A percentile compares a stretch with the other conserved stretches of the same genome.
These are phyloP conservation scores for Phytophthora idaei DNA, from an alignment of 352 stramenopile genomes.

Conservation along the genomic window DNA sequence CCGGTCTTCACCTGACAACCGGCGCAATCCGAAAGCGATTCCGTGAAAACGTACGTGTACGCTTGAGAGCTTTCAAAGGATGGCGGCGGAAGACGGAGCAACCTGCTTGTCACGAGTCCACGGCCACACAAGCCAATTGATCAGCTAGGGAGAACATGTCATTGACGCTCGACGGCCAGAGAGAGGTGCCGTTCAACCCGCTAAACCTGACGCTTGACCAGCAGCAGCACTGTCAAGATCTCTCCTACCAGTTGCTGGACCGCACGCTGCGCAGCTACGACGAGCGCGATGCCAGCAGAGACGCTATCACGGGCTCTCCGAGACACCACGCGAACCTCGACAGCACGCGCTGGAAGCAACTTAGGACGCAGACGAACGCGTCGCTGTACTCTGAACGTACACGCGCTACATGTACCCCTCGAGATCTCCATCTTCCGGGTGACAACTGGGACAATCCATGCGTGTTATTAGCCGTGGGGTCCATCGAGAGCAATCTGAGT, in stretches of 20 bases:
- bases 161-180: neutral
- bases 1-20: neutral
- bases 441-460: slow-evolving; percentile 35
- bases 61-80: neutral
- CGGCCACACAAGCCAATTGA: neutral
- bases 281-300: slow-evolving; percentile 25
- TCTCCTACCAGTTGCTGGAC: slow-evolving; percentile 39
- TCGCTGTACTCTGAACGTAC: slow-evolving; percentile 41
- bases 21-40: neutral
- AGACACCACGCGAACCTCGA: slow-evolving; percentile 33
- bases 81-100: neutral
- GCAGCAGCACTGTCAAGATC: slow-evolving; percentile 38
- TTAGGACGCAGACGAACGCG: slow-evolving; percentile 35
- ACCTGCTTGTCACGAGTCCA: neutral
- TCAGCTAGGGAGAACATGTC: no score
- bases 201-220: slow-evolving; percentile 33
- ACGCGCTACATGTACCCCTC: slow-evolving; percentile 3
- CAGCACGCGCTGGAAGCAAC: slow-evolving; percentile 42
- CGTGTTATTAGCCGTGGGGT: slow-evolving; percentile 45
- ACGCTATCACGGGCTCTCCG: slow-evolving; percentile 5
- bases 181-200: slow-evolving; percentile 23
- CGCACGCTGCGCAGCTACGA: slow-evolving; percentile 44
- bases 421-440: slow-evolving; percentile 33
- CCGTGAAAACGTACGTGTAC: neutral
- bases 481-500: slow-evolving; percentile 43